Base-by-base conservation (phyloP, 2,329 filamentous ascomycete genomes). In the Phoma herbarum region DNA sequence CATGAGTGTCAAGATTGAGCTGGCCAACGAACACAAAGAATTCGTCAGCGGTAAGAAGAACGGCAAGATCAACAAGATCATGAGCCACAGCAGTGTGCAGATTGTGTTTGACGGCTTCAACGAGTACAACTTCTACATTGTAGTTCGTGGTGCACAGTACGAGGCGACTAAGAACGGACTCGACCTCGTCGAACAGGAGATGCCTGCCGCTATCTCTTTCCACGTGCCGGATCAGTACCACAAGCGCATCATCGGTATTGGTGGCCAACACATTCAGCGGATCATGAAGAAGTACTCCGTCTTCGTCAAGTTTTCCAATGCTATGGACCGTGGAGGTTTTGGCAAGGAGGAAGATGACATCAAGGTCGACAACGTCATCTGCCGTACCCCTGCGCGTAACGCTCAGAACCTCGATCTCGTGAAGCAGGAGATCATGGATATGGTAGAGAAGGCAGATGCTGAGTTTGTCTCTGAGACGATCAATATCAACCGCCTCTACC, bases 281-380 rank as follows among this genome's bases (percentile, higher is more conserved):
- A 98, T 99, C 81, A 99, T 99, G 95, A 98, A 99, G 83, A 98
- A 98, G 80, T 96, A 99, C 79, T 98, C 95, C 0, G 95, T 99
- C 67, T 99, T 99, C 71, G 95, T 99, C 81, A 99, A 99, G 77
- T 99, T 99, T 74, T 97, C 93, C 65, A 99, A 99, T 70, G 95
- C 95, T 16, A 98, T 98, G 93, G 95, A 99, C 75, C 90, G 95
- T 74, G 95, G 92, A 63, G 90, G 93, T 33, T 90, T 96, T 78
- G 92, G 93, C 65, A 93, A 96, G 67, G 93, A 98, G 74, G 95
- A 99, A 72, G 95, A 99, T 74, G 95, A 99, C 75, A 92, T 97
- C 80, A 97, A 97, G 78, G 93, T 98, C 44, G 95, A 99, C 81
- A 98, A 99, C 75, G 95, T 99, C 69, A 97, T 99, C 70, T 99